Evolutionary conservation across 2,329 filamentous ascomycete genomes (phyloP).

Genomic region (Cucurbitaria berberidis): DNA sequence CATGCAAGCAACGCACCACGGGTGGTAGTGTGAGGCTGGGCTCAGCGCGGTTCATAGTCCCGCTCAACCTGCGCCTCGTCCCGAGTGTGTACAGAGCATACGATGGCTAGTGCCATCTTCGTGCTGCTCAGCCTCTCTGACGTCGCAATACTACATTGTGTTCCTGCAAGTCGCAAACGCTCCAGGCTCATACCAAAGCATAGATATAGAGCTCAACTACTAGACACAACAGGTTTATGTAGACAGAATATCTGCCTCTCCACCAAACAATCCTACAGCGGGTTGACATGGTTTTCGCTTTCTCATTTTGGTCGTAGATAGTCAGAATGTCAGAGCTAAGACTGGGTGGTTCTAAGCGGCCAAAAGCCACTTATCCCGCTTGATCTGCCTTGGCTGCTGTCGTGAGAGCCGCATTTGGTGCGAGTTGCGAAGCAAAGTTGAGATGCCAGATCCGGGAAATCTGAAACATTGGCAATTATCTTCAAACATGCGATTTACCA

Average conservation of each 20-base stretch:
- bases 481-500: neutral
- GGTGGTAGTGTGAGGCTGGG: neutral
- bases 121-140: neutral
- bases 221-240: neutral
- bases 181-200: neutral
- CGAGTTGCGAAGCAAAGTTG: constrained; percentile 21
- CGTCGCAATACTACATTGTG: neutral
- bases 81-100: neutral
- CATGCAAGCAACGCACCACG: neutral
- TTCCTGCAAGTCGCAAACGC: neutral
- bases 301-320: neutral
- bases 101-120: neutral
- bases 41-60: constrained; percentile 1
- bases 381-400: constrained; percentile 27
- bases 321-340: constrained; percentile 11
- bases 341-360: constrained; percentile 12
- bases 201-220: neutral
- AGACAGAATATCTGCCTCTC: neutral
- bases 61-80: constrained; percentile 12
- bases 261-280: neutral
- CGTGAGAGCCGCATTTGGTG: constrained; percentile 25
- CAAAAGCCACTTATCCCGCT: constrained; percentile 21
- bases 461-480: constrained; percentile 1
- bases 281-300: neutral
- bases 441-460: constrained; percentile 18